phyloP scores from a whole-genome alignment of 108 stramenopile genomes.

The Phaeodactylum tricornutum region DNA sequence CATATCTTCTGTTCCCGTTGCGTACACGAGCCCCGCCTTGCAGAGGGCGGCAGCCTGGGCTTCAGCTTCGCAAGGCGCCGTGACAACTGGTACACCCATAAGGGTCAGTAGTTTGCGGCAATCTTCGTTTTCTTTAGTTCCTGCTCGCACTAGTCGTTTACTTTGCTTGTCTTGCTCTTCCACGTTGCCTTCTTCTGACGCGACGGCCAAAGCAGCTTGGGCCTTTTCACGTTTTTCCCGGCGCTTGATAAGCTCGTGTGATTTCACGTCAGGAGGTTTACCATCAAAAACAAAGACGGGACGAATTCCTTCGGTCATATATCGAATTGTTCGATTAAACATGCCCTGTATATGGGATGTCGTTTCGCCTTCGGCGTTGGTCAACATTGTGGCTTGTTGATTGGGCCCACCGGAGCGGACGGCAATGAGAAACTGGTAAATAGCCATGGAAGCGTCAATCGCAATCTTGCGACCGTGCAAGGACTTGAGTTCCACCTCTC shows the following conservation, averaged over 20 bases:
- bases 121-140: conserved; percentile 87
- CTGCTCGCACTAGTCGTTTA: conserved; percentile 77
- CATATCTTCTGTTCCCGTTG: conserved; percentile 99
- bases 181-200: conserved; percentile 75
- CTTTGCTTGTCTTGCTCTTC: conserved; percentile 83
- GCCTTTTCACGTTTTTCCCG: conserved; percentile 91
- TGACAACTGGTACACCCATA: conserved; percentile 95
- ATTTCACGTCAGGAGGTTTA: conserved; percentile 94
- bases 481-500: conserved; percentile 81
- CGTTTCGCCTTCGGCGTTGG: conserved; percentile 88
- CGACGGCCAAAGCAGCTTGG: conserved; percentile 76
- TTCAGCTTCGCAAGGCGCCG: conserved; percentile 97
- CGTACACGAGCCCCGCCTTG: conserved; percentile 83
- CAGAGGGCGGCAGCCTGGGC: conserved; percentile 94
- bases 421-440: conserved; percentile 98
- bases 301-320: conserved; percentile 85
- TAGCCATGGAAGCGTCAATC: conserved; percentile 97
- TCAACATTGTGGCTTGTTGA: conserved; percentile 58
- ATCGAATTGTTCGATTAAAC: conserved; percentile 97
- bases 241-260: conserved; percentile 82
- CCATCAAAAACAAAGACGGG: conserved; percentile 98
- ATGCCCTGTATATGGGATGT: conserved; percentile 98
- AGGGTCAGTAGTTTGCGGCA: conserved; percentile 72
- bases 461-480: conserved; percentile 95
- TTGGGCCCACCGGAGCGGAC: conserved; percentile 76